Base-by-base conservation (phyloP, 2,329 filamentous ascomycete genomes). In the Onygenales sp. region DNA sequence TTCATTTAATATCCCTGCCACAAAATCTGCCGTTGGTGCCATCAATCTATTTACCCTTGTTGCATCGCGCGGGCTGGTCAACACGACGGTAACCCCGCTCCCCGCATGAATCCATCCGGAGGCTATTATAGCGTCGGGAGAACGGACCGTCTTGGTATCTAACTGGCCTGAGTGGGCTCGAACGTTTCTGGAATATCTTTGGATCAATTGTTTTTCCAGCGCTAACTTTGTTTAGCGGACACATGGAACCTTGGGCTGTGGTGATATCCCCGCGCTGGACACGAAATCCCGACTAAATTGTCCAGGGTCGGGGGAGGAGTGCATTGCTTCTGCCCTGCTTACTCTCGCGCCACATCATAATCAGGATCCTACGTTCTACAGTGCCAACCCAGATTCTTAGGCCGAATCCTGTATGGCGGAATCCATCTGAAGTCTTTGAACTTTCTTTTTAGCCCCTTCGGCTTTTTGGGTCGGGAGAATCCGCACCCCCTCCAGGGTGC, bases 181-280 rank as follows among this genome's bases (percentile, higher is more conserved):
- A 51, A 51, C 35, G 41, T 27, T 51, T 51, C 49, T 51, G 49
- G 49, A 51, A 51, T 21, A 31, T 43, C n/a, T 13, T 32, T 46
- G 14, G 13, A 9, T 17, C 9, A 46, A 8, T 46, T 32, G 11
- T 31, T 35, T 9, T 31, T 13, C 11, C 21, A 38, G 10, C 9
- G 5, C 13, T 33, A 5, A 7, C 31, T 13, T 11, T 27, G 38
- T 11, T 17, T 2, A 27, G 17, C 6, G 38, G 21, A 11, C 17
- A 21, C 45, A 38, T 48, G n/a, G 17, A 14, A 11, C 11, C 10
- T 17, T 36, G 11, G 10, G 17, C 44, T 47, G 44, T 36, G n/a
- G 11, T 31, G 14, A 9, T 27, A 38, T 38, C 45, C 14, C 27
- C 33, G 45, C 45, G 33, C 17, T 10, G 35, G 45, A n/a, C 9